Base-by-base conservation (phyloP, 208 protist species). In the Leptomonas seymouri region DNA sequence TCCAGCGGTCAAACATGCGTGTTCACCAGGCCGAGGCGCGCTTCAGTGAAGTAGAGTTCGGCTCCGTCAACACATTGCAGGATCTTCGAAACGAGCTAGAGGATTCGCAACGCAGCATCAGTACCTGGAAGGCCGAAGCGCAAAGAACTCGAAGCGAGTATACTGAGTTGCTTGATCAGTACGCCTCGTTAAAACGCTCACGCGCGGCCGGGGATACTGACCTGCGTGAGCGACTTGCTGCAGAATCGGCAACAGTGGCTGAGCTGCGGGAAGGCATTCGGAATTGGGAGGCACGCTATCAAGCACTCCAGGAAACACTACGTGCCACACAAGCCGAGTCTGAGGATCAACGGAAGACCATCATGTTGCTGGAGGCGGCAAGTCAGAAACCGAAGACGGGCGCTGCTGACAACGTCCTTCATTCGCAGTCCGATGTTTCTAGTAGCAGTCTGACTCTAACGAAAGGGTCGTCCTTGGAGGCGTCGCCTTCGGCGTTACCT, bases 51-150 rank as follows among this genome's bases (percentile, higher is more conserved):
- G 65, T 86, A 42, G 62, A 69, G 53, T 34, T 80, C 50, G 71
- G 64, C 15, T 78, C 82, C 4, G 67, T 87, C 31, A 72, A 51
- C 60, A 83, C 81, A 3, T 48, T 91, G 67, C 79, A 77, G 14
- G 84, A 87, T 49, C 55, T 93, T 30, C 77, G 85, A 0, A 68
- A 48, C 36, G 82, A 90, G 42, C 61, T 94, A 11, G 86, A 91
- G 16, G 80, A 90, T 55, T 66, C 73, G 30, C 82, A 89, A 68
- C 58, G 67, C 55, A 75, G 76, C 49, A 76, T 74, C 27, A 72
- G 68, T 0, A 31, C 62, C 23, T 74, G 82, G 72, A 77, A 79
- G 21, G 55, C 66, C 4, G 80, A 86, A 36, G 39, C 78, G 44
- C 66, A 75, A 27, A 66, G 67, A 25, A 54, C 67, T n/a, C 74